Conservation (phyloP, 371 early-diverging fungal genomes). For the Apophysomyces variabilis region DNA sequence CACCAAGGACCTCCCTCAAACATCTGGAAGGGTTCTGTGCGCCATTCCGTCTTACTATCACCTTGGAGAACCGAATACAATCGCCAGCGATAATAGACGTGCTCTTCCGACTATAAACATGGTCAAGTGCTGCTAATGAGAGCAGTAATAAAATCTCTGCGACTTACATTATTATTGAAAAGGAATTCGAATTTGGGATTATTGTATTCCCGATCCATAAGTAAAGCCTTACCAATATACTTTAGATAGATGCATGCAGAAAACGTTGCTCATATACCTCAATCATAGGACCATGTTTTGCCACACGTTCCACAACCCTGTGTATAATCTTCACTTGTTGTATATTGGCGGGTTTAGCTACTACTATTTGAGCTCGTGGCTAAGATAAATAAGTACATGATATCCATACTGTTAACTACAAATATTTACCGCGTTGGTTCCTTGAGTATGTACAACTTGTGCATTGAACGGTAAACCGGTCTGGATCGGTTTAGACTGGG, state of each 20-base stretch:
- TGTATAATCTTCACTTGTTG: conserved; percentile 75
- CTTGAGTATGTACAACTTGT: conserved; percentile 33
- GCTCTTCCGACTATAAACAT: conserved; percentile 66
- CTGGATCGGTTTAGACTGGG: conserved; percentile 24
- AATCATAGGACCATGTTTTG: conserved; percentile 76
- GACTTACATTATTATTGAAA: conserved; percentile 67
- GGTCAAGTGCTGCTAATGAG: not conserved
- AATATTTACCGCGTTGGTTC: not conserved
- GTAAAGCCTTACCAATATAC: conserved; percentile 36
- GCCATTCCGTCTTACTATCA: conserved; percentile 78
- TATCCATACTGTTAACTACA: not conserved
- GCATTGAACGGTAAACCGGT: conserved; percentile 81
- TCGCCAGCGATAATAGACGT: conserved; percentile 92
- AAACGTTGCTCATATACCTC: conserved; percentile 49
- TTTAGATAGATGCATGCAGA: not conserved
- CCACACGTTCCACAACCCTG: conserved; percentile 82
- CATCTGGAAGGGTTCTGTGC: conserved; percentile 85
- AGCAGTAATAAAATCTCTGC: not conserved
- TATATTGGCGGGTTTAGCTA: conserved; percentile 67
- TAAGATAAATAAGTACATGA: conserved; percentile 12
- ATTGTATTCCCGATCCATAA: conserved; percentile 69
- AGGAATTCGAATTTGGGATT: conserved; percentile 79
- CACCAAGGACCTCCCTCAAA: conserved; percentile 84
- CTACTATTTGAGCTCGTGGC: conserved; percentile 67
- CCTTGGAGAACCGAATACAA: conserved; percentile 89